phyloP scores from a whole-genome alignment of 2,329 filamentous ascomycete species.

The Apiospora malaysiana region DNA sequence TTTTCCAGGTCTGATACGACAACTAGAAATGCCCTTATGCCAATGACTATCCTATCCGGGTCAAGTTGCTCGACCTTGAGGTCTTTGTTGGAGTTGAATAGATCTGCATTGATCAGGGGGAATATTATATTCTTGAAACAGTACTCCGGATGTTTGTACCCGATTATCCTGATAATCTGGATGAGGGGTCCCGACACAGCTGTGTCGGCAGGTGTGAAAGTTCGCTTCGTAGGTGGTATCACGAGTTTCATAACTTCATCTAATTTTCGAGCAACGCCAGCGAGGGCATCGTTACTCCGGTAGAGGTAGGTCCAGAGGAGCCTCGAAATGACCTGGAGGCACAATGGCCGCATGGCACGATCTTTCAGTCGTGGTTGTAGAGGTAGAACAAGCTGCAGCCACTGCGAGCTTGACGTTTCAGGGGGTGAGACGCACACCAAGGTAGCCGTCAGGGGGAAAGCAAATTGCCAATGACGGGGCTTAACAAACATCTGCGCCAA shows the following conservation, averaged over 20 bases:
- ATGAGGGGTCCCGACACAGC: conserved; percentile 89
- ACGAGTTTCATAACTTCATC: conserved; percentile 89
- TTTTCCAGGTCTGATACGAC: conserved; percentile 94
- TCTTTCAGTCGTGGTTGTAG: conserved; percentile 87
- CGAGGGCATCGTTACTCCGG: conserved; percentile 74
- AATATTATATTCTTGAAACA: conserved; percentile 95
- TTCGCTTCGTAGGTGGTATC: conserved; percentile 79
- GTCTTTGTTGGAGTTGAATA: conserved; percentile 79
- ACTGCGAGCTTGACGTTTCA: conserved; percentile 84
- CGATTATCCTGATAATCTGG: conserved; percentile 92
- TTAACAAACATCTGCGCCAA: conserved; percentile 87
- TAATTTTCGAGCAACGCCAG: conserved; percentile 75
- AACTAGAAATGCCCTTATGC: conserved; percentile 89
- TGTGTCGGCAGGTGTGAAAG: conserved; percentile 81
- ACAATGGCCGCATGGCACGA: conserved; percentile 75
- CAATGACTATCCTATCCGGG: conserved; percentile 96
- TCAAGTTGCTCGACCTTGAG: conserved; percentile 91
- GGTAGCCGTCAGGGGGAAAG: conserved; percentile 87
- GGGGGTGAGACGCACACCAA: conserved; percentile 86
- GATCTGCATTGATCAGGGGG: conserved; percentile 88
- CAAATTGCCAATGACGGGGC: conserved; percentile 87
- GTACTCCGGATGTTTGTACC: conserved; percentile 90
- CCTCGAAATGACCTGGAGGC: conserved; percentile 87
- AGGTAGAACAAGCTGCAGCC: conserved; percentile 80
- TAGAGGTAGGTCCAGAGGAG: conserved; percentile 96